A percentile compares a stretch with the other conserved stretches of the same genome.
These are phyloP conservation scores for Thuidium tamariscinum DNA, from an alignment of 225 moss, liverwort and hornwort species.

Conservation along the genomic window DNA sequence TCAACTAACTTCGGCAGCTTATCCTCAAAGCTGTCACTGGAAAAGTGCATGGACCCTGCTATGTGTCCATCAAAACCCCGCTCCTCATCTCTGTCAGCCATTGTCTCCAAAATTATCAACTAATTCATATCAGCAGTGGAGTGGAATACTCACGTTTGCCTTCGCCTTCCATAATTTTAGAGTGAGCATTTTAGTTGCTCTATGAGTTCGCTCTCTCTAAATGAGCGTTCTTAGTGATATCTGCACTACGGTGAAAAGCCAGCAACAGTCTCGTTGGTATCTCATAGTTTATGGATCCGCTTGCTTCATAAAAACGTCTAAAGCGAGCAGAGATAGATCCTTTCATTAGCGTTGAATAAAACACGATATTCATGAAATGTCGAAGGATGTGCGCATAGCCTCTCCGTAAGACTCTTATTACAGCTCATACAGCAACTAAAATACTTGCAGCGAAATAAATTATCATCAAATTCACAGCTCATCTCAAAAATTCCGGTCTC, in stretches of 20 bases:
- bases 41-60: constrained; percentile 71
- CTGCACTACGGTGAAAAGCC: not conserved
- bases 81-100: constrained; percentile 61
- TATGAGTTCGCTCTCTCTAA: not conserved
- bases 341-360: not conserved
- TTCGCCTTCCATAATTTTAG: not conserved
- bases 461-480: not conserved
- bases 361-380: not conserved
- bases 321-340: not conserved
- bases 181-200: not conserved
- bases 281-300: not conserved
- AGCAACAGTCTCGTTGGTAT: not conserved
- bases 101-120: not conserved
- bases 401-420: not conserved
- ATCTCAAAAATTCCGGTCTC: not conserved
- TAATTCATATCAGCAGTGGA: not conserved
- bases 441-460: not conserved
- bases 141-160: not conserved
- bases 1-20: constrained; percentile 58
- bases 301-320: not conserved
- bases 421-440: not conserved
- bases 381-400: not conserved
- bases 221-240: not conserved
- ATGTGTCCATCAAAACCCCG: constrained; percentile 69
- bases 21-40: constrained; percentile 50